Evolutionary conservation across 1,284 basidiomycete genomes (phyloP), one percentile per base, ranked within the genome.

Genomic region (Ustilago shanxiensis): DNA sequence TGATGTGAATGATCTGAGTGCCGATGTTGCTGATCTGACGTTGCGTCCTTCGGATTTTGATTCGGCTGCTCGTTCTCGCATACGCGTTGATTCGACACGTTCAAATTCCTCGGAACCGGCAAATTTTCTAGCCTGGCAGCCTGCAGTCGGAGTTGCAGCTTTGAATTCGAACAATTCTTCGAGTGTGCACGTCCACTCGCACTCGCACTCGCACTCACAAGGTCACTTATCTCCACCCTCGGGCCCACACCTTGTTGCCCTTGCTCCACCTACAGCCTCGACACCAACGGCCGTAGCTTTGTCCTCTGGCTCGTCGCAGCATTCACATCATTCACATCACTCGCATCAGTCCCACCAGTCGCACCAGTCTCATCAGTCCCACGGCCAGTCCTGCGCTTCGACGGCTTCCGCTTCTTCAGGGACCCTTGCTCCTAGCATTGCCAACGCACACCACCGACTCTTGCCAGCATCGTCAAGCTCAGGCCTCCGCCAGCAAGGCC

Each of bases 51-150:
- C 72, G 33, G 66, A 69, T 45, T 69, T 69, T 45, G 44, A 5
- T n/a, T 10, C 39, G 6, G 41, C 26, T 8, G 31, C 39, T 51
- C 47, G 45, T 20, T 39, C 63, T 22, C 56, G 63, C 13, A 13
- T 37, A n/a, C 60, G 60, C 50, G 29, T 62, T 29, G 71, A 57
- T 22, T 68, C 53, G 52, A 65, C 60, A 24, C 56, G 29, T 24
- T 65, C 58, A 49, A 50, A 66, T 55, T 53, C 44, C 28, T 74
- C 72, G 72, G 72, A 74, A 47, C 72, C 72, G 72, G 47, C 14
- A 28, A 49, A 28, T 16, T 47, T 31, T n/a, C 5, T 9, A 18
- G 52, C n/a, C 31, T 55, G 54, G 52, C 52, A 63, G 37, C 60
- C 44, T n/a, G 20, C 7, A 28, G 57, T 61, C 53, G 60, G 37